Conservation (phyloP, 2,329 filamentous ascomycete genomes). For the Alternaria brassicicola region DNA sequence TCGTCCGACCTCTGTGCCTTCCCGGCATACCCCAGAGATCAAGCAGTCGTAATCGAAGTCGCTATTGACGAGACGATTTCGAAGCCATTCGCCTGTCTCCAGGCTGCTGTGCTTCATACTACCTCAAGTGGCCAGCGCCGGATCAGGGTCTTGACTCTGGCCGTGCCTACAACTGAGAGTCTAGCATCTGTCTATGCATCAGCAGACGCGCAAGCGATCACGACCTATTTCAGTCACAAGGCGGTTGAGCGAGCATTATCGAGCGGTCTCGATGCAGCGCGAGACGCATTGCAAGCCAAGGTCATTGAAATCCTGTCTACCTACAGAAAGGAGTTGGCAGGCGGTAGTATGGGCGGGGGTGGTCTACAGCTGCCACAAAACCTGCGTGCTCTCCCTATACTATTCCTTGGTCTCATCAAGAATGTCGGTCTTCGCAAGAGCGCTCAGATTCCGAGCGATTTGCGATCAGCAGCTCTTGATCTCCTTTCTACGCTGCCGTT, state of each 20-base stretch:
- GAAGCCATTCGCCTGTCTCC: constrained; percentile 81
- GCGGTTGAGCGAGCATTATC: constrained; percentile 89
- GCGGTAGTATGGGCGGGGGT: constrained; percentile 90
- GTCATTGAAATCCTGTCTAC: constrained; percentile 90
- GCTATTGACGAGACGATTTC: constrained; percentile 94
- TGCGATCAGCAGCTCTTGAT: constrained; percentile 90
- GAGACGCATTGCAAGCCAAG: constrained; percentile 90
- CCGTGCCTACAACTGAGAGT: constrained; percentile 89
- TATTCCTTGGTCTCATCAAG: constrained; percentile 95
- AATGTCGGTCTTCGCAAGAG: constrained; percentile 66
- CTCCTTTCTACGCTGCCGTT: constrained; percentile 92
- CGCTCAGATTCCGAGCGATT: constrained; percentile 60
- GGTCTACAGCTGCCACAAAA: constrained; percentile 95
- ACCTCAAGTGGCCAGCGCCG: constrained; percentile 96
- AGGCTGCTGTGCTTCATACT: constrained; percentile 93
- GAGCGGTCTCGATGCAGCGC: constrained; percentile 84
- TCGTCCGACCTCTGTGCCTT: constrained; percentile 98
- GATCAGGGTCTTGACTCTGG: constrained; percentile 91
- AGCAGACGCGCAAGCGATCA: constrained; percentile 91
- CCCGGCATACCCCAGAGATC: constrained; percentile 95
- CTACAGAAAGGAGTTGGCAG: constrained; percentile 95
- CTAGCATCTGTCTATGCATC: constrained; percentile 92
- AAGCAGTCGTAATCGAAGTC: constrained; percentile 97
- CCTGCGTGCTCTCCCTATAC: constrained; percentile 80
- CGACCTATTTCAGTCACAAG: constrained; percentile 96